Percentiles rank a stretch among this genome's conserved stretches.
Evolutionary conservation across 1,139 yeast genomes (phyloP).

Genomic region (Zygosaccharomyces sapae): DNA sequence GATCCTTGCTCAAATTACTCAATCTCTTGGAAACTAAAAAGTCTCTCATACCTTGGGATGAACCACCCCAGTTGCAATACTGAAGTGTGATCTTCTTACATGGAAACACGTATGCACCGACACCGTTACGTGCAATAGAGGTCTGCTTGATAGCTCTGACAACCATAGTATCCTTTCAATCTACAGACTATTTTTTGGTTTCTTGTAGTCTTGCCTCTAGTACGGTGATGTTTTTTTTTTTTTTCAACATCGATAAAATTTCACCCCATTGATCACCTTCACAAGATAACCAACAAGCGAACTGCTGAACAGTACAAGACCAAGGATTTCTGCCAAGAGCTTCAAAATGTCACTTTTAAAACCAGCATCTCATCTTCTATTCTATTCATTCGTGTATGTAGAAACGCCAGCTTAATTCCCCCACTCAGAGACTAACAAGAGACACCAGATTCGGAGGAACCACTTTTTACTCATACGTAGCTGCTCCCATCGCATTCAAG

Average conservation of each 20-base stretch:
- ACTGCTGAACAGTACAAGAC: too few relatives aligned
- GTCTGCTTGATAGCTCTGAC: slow-evolving; percentile 48
- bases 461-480: slow-evolving; percentile 76
- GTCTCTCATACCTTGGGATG: slow-evolving; percentile 73
- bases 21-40: slow-evolving; percentile 55
- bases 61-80: slow-evolving; percentile 94
- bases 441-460: slow-evolving; percentile 66
- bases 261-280: neutral
- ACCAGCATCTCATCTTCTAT: slow-evolving; percentile 31
- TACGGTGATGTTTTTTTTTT: too few relatives aligned
- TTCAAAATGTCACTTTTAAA: slow-evolving; percentile 22
- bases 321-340: neutral
- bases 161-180: slow-evolving; percentile 30
- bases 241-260: slow-evolving; percentile 2
- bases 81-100: slow-evolving; percentile 70
- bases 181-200: neutral
- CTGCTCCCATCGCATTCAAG: slow-evolving; percentile 81
- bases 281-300: neutral
- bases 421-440: slow-evolving; percentile 10
- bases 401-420: neutral
- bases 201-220: too few relatives aligned
- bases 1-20: slow-evolving; percentile 50
- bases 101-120: slow-evolving; percentile 62
- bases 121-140: slow-evolving; percentile 69
- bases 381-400: slow-evolving; percentile 34